A percentile compares a stretch with the other conserved stretches of the same genome.
phyloP scores from a whole-genome alignment of 2,329 filamentous ascomycete genomes.

The Alternaria gansuensis region DNA sequence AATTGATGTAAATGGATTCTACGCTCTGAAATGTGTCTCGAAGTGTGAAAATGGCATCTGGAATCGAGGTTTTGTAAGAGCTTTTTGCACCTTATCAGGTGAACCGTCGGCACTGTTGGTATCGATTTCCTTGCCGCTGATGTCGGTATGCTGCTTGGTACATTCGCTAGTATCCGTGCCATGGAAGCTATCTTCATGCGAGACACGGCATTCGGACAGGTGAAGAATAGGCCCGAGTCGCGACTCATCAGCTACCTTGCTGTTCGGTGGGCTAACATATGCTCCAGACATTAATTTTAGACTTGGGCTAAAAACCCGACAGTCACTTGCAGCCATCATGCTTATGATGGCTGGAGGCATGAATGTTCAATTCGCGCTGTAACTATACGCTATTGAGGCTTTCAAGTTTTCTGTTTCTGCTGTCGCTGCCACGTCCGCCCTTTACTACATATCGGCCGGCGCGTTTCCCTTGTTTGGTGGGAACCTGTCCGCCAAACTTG shows the following conservation, averaged over 20 bases:
- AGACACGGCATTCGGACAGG: slow-evolving; percentile 10
- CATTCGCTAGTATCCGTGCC: slow-evolving; percentile 23
- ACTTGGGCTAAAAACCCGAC: background rate
- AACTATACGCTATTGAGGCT: slow-evolving; percentile 23
- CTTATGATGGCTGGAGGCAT: slow-evolving; percentile 19
- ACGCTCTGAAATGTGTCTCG: background rate
- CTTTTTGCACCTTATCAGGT: background rate
- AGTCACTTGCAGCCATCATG: slow-evolving; percentile 17
- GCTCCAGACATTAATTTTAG: background rate
- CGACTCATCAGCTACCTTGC: slow-evolving; percentile 19
- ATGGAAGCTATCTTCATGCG: slow-evolving; percentile 26
- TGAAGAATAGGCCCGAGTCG: slow-evolving; percentile 23
- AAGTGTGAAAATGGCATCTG: background rate
- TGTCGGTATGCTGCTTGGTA: slow-evolving; percentile 24
- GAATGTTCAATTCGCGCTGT: slow-evolving; percentile 22
- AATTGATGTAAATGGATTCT: background rate
- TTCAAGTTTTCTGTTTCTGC: slow-evolving; percentile 27
- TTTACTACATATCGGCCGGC: slow-evolving; percentile 24
- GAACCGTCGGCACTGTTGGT: slow-evolving; percentile 27
- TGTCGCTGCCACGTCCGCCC: slow-evolving; percentile 23
- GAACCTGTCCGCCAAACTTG: slow-evolving; percentile 17
- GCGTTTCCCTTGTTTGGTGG: slow-evolving; percentile 25
- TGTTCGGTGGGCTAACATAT: slow-evolving; percentile 12
- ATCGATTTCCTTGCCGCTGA: slow-evolving; percentile 26
- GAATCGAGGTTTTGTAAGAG: background rate